These are phyloP conservation scores for Luffa acutangula DNA, from an alignment of 306 rosid genomes.

Conservation along the genomic window DNA sequence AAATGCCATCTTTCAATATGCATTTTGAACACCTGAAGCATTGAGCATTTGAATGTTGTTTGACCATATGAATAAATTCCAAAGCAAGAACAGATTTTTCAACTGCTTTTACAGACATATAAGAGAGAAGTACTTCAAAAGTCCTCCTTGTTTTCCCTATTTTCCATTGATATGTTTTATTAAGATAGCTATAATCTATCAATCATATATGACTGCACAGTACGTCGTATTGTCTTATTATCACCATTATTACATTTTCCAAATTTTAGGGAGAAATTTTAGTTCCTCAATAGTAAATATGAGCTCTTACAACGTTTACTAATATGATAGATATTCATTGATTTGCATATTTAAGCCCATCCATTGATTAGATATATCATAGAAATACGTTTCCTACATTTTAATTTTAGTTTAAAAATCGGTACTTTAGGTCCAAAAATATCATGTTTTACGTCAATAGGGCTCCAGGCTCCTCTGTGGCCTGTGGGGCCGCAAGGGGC, in stretches of 20 bases:
- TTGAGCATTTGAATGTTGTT: background rate
- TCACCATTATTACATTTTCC: background rate
- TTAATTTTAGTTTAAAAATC: background rate
- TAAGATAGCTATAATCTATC: background rate
- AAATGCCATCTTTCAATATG: background rate
- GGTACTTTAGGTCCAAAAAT: too few relatives aligned
- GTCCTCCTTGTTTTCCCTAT: background rate
- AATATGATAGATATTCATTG: background rate
- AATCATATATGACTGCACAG: background rate
- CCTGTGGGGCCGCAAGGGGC: background rate
- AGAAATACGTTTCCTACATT: background rate
- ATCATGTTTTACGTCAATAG: background rate
- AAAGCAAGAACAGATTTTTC: background rate
- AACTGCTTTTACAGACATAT: background rate
- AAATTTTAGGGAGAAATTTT: background rate
- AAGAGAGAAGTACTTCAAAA: background rate
- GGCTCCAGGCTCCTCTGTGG: background rate
- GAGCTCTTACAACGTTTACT: background rate
- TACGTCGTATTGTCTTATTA: background rate
- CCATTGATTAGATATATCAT: background rate
- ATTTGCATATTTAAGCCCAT: background rate
- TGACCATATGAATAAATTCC: background rate
- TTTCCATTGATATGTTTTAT: background rate
- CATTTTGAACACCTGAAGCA: background rate
- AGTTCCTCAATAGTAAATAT: background rate